A percentile compares a stretch with the other conserved stretches of the same genome.
Conservation (phyloP, 176 grass and related monocot genomes). For the Oryza punctata region DNA sequence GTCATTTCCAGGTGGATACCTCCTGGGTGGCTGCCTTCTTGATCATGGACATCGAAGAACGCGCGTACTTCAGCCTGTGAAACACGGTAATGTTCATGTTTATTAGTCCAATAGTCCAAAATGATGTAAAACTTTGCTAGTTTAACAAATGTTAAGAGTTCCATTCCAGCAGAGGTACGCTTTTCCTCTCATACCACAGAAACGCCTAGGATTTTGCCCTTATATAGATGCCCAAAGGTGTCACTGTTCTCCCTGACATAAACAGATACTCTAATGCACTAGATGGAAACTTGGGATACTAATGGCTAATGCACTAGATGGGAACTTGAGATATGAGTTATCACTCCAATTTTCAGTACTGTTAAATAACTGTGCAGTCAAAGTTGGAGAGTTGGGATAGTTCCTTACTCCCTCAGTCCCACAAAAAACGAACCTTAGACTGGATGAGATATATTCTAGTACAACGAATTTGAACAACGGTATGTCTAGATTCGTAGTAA, state of each 20-base stretch:
- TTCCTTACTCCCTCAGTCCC: no score
- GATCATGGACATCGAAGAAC: conserved; percentile 92
- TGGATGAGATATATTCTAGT: no score
- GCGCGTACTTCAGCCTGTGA: conserved; percentile 81
- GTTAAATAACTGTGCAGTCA: neutral
- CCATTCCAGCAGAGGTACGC: neutral
- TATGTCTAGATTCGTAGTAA: no score
- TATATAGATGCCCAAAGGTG: neutral
- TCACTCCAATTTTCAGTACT: neutral
- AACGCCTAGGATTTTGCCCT: neutral
- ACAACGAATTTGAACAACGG: no score
- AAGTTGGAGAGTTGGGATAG: neutral
- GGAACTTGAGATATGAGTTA: neutral
- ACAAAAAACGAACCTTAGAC: no score
- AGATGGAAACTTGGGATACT: neutral
- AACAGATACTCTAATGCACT: neutral
- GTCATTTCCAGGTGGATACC: conserved; percentile 98
- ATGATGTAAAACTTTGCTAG: neutral
- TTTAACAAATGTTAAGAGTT: neutral
- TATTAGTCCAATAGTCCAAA: conserved; percentile 20
- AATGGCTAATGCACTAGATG: neutral
- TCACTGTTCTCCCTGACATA: neutral
- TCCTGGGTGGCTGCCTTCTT: conserved; percentile 91
- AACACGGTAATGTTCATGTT: conserved; percentile 12
- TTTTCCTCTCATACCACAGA: neutral